These are phyloP conservation scores for Biancaea sappan DNA, from an alignment of 306 rosid genomes.

Conservation along the genomic window DNA sequence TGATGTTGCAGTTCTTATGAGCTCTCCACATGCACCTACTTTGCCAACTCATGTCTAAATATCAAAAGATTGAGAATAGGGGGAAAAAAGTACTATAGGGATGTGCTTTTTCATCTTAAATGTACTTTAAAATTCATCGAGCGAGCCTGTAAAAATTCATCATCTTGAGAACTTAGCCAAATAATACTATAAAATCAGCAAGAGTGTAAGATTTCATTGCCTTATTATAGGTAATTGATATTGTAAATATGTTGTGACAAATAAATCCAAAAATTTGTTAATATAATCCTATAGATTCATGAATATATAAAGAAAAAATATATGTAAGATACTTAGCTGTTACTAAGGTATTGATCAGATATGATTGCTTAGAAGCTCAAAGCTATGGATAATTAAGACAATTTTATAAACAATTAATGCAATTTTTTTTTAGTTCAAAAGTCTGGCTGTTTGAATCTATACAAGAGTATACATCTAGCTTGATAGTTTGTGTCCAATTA, in stretches of 20 bases:
- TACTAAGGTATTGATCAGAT: background rate
- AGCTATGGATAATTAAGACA: background rate
- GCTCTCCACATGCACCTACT: background rate
- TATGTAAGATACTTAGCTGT: background rate
- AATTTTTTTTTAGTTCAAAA: background rate
- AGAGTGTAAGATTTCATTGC: background rate
- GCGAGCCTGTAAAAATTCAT: too few species aligned
- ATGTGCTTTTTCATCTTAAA: too few species aligned
- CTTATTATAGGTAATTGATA: background rate
- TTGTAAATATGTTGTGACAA: background rate
- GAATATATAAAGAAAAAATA: background rate
- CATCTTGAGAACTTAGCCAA: background rate
- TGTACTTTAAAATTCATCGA: too few species aligned
- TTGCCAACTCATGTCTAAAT: slow-evolving; percentile 8
- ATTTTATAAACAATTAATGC: background rate
- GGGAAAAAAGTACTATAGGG: too few species aligned
- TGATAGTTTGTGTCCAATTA: slow-evolving; percentile 4
- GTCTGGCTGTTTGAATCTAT: background rate
- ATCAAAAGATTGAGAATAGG: too few species aligned
- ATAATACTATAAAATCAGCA: background rate
- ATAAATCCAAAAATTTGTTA: background rate
- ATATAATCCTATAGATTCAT: background rate
- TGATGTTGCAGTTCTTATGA: slow-evolving; percentile 6
- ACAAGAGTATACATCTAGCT: slow-evolving; percentile 6
- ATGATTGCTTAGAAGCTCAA: slow-evolving; percentile 6